Conservation (phyloP, 2,329 filamentous ascomycete genomes). For the Claviceps sp. region DNA sequence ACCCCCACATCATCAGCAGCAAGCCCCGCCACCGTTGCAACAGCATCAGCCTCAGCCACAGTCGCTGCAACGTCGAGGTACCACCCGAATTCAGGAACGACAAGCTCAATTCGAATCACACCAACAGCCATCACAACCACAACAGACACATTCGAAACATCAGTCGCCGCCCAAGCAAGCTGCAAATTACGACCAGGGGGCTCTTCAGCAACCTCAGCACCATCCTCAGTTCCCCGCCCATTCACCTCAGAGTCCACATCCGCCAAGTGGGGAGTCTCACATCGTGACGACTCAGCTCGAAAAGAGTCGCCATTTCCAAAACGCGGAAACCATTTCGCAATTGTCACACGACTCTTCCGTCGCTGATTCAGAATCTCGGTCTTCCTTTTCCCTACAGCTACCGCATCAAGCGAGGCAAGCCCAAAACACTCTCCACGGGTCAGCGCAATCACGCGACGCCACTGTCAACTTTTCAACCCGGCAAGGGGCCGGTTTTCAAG, state of each 20-base stretch:
- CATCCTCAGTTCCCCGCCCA: constrained; percentile 8
- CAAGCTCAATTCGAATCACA: constrained; percentile 15
- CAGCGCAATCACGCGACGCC: constrained; percentile 21
- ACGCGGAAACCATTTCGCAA: constrained; percentile 48
- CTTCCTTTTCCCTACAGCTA: constrained; percentile 29
- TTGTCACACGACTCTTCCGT: constrained; percentile 47
- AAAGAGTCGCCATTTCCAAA: constrained; percentile 24
- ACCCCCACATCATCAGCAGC: constrained; percentile 16
- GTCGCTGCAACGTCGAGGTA: constrained; percentile 12
- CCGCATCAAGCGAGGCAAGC: constrained; percentile 32
- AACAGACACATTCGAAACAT: constrained; percentile 1
- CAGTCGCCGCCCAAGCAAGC: constrained; percentile 17
- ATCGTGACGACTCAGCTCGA: constrained; percentile 22
- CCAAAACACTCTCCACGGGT: constrained; percentile 25
- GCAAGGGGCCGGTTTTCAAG: constrained; percentile 1
- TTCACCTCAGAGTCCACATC: constrained; percentile 14
- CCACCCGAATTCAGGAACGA: constrained; percentile 18
- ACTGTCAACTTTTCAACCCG: not conserved
- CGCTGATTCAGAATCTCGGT: constrained; percentile 32
- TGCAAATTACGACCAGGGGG: constrained; percentile 20
- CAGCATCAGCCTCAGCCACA: constrained; percentile 20
- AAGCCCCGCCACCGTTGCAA: constrained; percentile 10
- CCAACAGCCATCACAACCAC: not conserved
- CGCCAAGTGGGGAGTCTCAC: constrained; percentile 23
- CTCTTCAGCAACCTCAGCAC: constrained; percentile 18